Conservation (phyloP, 1,284 basidiomycete genomes). For the Ustilago hordei region DNA sequence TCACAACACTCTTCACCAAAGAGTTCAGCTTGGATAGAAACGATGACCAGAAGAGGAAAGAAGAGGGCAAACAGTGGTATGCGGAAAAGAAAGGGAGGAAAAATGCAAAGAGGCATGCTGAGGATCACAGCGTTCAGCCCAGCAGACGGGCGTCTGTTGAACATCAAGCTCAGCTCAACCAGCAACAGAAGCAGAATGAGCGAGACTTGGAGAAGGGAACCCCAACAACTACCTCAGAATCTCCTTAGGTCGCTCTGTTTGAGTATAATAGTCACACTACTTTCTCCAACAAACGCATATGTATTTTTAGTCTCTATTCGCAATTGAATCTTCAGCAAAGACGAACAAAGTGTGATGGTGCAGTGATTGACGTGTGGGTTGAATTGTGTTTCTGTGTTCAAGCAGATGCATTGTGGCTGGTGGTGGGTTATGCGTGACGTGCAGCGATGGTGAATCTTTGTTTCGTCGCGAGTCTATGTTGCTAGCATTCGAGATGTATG, state of each 20-base stretch:
- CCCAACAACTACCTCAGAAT: neutral
- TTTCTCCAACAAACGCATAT: neutral
- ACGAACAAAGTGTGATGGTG: neutral
- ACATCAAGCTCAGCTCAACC: neutral
- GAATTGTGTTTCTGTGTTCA: neutral
- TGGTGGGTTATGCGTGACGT: too few species aligned
- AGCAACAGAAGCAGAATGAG: neutral
- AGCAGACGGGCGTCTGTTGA: constrained; percentile 13
- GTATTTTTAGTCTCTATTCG: neutral
- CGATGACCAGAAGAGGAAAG: constrained; percentile 74
- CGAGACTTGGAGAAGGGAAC: neutral
- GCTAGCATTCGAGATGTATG: too few species aligned
- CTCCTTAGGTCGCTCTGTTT: neutral
- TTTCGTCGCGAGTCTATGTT: too few species aligned
- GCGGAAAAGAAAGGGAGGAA: constrained; percentile 35
- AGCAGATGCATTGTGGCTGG: too few species aligned
- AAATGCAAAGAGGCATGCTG: constrained; percentile 18
- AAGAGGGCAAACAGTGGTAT: constrained; percentile 68
- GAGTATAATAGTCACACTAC: neutral
- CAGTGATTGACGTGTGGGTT: neutral
- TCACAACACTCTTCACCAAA: constrained; percentile 73
- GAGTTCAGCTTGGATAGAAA: constrained; percentile 74
- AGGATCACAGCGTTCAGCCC: neutral
- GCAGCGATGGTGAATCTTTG: too few species aligned
- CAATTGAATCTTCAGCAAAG: neutral